phyloP scores from a whole-genome alignment of 495 filamentous ascomycete genomes.

The Talaromyces stipitatus region DNA sequence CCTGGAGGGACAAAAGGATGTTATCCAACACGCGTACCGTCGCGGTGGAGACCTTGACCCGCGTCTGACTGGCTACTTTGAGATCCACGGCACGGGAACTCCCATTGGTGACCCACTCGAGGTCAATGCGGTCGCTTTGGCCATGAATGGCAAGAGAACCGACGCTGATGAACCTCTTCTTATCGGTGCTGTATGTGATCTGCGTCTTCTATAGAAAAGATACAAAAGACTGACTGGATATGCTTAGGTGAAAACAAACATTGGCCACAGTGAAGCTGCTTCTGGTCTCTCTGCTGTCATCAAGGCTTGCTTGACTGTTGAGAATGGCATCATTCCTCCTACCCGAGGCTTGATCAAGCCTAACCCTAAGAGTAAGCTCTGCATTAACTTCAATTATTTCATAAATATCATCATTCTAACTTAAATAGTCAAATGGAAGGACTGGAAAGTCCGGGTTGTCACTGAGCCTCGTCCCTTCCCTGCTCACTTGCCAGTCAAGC shows the following conservation, averaged over 20 bases:
- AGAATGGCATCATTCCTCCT: slow-evolving; percentile 39
- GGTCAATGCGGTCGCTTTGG: slow-evolving; percentile 12
- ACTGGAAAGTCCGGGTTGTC: slow-evolving; percentile 16
- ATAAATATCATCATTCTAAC: slow-evolving; percentile 2
- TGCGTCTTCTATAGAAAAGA: no score
- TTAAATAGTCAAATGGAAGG: slow-evolving; percentile 28
- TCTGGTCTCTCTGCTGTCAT: slow-evolving; percentile 35
- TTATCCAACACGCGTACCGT: slow-evolving; percentile 25
- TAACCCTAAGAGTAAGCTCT: slow-evolving; percentile 13
- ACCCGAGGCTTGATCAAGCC: slow-evolving; percentile 9
- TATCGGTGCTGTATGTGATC: slow-evolving; percentile 13
- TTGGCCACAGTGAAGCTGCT: slow-evolving; percentile 17
- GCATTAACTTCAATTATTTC: not conserved
- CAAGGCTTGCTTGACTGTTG: slow-evolving; percentile 44
- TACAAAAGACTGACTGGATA: no score
- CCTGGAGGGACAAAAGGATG: slow-evolving; percentile 18
- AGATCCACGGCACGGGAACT: slow-evolving; percentile 48
- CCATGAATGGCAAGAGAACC: slow-evolving; percentile 11
- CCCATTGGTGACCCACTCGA: slow-evolving; percentile 25
- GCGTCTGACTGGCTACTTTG: slow-evolving; percentile 31
- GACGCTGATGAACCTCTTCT: slow-evolving; percentile 9
- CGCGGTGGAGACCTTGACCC: slow-evolving; percentile 21
- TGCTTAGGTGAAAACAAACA: slow-evolving; percentile 25
- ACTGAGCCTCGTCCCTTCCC: slow-evolving; percentile 12
- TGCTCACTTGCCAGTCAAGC: slow-evolving; percentile 27